Base-by-base conservation (phyloP, 106 monocot genomes). In the Dactylorhiza incarnata region DNA sequence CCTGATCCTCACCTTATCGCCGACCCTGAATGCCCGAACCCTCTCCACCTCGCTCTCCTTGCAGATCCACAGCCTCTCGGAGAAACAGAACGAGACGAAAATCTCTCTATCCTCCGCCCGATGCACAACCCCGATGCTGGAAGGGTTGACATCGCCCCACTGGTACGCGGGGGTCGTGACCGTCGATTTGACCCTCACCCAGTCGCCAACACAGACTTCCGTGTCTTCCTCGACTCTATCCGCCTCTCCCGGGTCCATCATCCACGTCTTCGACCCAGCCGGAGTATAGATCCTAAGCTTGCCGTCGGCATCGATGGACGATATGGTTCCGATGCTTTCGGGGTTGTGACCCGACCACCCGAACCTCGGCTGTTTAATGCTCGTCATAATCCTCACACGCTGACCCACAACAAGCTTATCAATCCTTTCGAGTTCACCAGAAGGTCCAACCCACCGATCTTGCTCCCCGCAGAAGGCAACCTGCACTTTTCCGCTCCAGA, bases 331-430 rank as follows among this genome's bases (percentile, higher is more conserved):
- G 15, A 92, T 76, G 26, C 91, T 94, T 0, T 72, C 71, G 77
- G 94, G 89, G 75, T 73, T 86, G 55, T 94, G 99, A 58, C 91
- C 89, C 0, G 99, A 91, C 99, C 99, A 99, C 47, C 99, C 99
- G 78, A 99, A 99, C 61, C 94, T 85, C 29, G 99, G 99, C 45
- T 91, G 99, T 68, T 86, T 91, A 56, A 99, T 86, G 68, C 53
- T 17, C 65, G 48, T 71, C 83, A 84, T 99, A 49, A 99, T 82
- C 77, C 85, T 87, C 29, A 99, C 92, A 65, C 77, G 73, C 50
- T 91, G 88, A 9, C 94, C 99, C 0, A 81, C 82, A n/a, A 77
- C 66, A 78, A 94, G 83, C 77, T 46, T 86, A 49, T 70, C 77
- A 7, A 75, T 82, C 67, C 74, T 82, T 70, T 92, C 92, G 16